Evolutionary conservation across 1,139 yeast species (phyloP).

Genomic region (Lodderomyces elongisporus): DNA sequence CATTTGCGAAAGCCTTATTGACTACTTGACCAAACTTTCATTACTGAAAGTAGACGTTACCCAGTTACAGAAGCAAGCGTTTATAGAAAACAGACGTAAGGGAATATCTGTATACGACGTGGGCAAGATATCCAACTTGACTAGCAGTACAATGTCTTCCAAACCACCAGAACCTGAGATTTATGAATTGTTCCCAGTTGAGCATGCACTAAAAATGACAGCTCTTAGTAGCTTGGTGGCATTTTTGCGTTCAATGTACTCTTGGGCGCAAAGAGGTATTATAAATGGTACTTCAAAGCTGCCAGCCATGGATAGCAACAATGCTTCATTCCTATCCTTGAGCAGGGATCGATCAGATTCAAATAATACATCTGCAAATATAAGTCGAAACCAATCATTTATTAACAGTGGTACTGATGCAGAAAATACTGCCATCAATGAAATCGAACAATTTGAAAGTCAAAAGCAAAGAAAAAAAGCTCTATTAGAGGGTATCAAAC

Average conservation of each 20-base stretch:
- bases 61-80: constrained; percentile 61
- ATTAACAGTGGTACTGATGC: constrained; percentile 31
- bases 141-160: constrained; percentile 60
- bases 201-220: constrained; percentile 77
- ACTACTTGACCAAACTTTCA: constrained; percentile 70
- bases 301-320: constrained; percentile 6
- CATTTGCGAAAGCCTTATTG: constrained; percentile 76
- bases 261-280: constrained; percentile 84
- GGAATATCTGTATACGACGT: constrained; percentile 73
- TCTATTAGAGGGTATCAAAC: constrained; percentile 68
- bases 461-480: constrained; percentile 81
- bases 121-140: constrained; percentile 66
- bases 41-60: constrained; percentile 69
- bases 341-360: constrained; percentile 41
- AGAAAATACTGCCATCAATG: constrained; percentile 38
- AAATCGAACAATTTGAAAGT: constrained; percentile 80
- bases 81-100: constrained; percentile 53
- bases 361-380: constrained; percentile 23
- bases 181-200: constrained; percentile 57
- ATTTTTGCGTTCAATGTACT: constrained; percentile 70
- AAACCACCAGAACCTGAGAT: constrained; percentile 62
- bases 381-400: constrained; percentile 32
- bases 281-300: constrained; percentile 1
- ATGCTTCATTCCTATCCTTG: constrained; percentile 18
- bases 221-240: constrained; percentile 80